Conservation (phyloP, 805 yeast species). For the Jamesozyma jinghongensis region DNA sequence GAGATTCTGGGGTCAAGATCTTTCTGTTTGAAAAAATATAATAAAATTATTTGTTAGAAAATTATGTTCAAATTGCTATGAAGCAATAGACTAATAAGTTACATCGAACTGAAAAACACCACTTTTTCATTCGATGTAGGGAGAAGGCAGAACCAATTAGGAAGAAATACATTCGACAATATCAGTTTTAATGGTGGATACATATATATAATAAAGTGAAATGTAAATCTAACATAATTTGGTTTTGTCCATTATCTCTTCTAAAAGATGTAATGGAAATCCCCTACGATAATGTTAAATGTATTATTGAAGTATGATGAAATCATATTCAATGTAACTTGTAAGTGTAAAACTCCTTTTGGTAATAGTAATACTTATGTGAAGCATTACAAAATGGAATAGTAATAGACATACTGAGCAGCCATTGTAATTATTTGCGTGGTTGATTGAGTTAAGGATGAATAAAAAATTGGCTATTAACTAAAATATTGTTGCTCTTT, state of each 20-base stretch:
- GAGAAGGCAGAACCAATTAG: slow-evolving; percentile 31
- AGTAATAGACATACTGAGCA: slow-evolving; percentile 29
- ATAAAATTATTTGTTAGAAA: neutral
- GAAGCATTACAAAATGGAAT: too few relatives aligned
- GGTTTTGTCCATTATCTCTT: slow-evolving; percentile 21
- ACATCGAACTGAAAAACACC: slow-evolving; percentile 34
- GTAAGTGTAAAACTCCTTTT: slow-evolving; percentile 2
- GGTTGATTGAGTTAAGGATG: slow-evolving; percentile 8
- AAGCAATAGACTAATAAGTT: slow-evolving; percentile 19
- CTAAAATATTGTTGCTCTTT: too few relatives aligned
- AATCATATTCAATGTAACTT: slow-evolving; percentile 10
- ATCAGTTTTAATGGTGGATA: slow-evolving; percentile 9
- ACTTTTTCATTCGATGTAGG: slow-evolving; percentile 33
- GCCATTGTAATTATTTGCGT: slow-evolving; percentile 27
- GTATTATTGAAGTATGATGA: neutral
- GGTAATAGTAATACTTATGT: too few relatives aligned
- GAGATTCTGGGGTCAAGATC: slow-evolving; percentile 67
- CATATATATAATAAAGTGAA: slow-evolving; percentile 1
- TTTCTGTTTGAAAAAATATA: slow-evolving; percentile 24
- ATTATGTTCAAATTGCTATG: neutral
- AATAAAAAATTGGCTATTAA: too few relatives aligned
- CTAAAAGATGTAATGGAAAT: slow-evolving; percentile 13
- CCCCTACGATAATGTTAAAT: slow-evolving; percentile 19
- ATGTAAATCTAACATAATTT: slow-evolving; percentile 11
- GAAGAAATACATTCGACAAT: slow-evolving; percentile 7